A percentile compares a stretch with the other conserved stretches of the same genome.
Evolutionary conservation across 2,329 filamentous ascomycete genomes (phyloP).

Genomic region (Pseudogymnoascus sp.): DNA sequence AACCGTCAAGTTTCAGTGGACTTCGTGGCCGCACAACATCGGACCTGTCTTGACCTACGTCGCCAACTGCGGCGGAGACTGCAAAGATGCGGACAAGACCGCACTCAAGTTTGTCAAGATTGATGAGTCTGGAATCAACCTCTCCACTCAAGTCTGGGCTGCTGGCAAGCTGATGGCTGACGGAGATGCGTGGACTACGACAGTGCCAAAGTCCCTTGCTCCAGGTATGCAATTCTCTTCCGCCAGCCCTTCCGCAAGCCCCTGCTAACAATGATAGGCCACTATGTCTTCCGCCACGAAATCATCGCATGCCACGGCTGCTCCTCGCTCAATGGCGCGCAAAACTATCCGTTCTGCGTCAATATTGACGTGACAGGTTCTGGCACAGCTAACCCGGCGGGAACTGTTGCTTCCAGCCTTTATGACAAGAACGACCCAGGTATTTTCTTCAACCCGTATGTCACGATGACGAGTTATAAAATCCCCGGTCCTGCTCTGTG

Average conservation of each 20-base stretch:
- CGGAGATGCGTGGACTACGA: not conserved
- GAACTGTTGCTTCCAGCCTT: slow-evolving; percentile 22
- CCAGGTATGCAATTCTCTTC: not conserved
- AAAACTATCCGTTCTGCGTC: slow-evolving; percentile 38
- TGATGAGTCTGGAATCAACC: slow-evolving; percentile 1
- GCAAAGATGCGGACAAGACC: slow-evolving; percentile 33
- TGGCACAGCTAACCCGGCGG: slow-evolving; percentile 22
- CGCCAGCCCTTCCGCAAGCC: slow-evolving; percentile 18
- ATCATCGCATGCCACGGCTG: slow-evolving; percentile 37
- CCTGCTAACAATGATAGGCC: slow-evolving; percentile 17
- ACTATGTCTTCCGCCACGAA: slow-evolving; percentile 38
- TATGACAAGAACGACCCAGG: slow-evolving; percentile 25
- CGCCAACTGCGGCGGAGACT: slow-evolving; percentile 32
- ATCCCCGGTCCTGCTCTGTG: slow-evolving; percentile 23
- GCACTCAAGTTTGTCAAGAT: slow-evolving; percentile 16
- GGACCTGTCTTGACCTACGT: slow-evolving; percentile 27
- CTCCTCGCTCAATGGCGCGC: slow-evolving; percentile 31
- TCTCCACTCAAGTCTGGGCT: slow-evolving; percentile 3
- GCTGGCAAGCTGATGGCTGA: not conserved
- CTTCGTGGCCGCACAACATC: slow-evolving; percentile 58
- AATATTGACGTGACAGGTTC: slow-evolving; percentile 34
- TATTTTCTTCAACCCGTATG: slow-evolving; percentile 27
- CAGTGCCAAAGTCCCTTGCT: not conserved
- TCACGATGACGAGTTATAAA: slow-evolving; percentile 15
- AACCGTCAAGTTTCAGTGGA: slow-evolving; percentile 54